Evolutionary conservation across 164 flowering plant species (phyloP), one percentile per base, ranked within the genome.

Genomic region (Echeveria elegans): DNA sequence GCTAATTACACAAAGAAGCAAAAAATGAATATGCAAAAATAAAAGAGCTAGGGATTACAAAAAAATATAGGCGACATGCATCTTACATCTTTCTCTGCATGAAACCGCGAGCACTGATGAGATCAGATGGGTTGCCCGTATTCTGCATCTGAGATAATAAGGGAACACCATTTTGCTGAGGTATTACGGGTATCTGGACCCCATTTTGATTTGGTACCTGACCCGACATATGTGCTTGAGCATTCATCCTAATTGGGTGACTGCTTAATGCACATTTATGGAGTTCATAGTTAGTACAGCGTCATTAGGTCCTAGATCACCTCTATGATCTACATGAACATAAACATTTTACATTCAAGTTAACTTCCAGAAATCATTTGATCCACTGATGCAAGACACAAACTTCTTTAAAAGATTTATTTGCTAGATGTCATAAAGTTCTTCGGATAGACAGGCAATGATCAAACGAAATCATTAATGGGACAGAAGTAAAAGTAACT

Each of bases 71-170:
- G 32, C 45, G 4, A 43, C 53, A 28, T 14, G 32, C 15, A 65
- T 45, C 96, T 89, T 90, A 92, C 98, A 92, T 90, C 72, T 65
- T 83, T 1, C 75, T 77, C 34, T 71, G 73, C 73, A 93, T 78
- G 64, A 12, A 36, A 41, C 48, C 67, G 5, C 98, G 90, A 37
- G 74, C 65, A 66, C 64, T 71, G 41, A 26, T 30, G 63, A 81
- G 10, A 5, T 86, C 97, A 50, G 81, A 74, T 31, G 84, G 72
- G 72, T 63, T 73, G 45, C 73, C 81, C 12, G 76, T 41, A 71
- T 68, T 79, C 65, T 78, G 86, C 66, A 75, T 72, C 48, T 75
- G 86, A 30, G 72, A 62, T 65, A 83, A 74, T 47, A 80, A 68
- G 34, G 84, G 63, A 74, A 69, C 79, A 34, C 85, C 90, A 82